Conservation (phyloP, 2,329 filamentous ascomycete species). For the Stemphylium beticola region DNA sequence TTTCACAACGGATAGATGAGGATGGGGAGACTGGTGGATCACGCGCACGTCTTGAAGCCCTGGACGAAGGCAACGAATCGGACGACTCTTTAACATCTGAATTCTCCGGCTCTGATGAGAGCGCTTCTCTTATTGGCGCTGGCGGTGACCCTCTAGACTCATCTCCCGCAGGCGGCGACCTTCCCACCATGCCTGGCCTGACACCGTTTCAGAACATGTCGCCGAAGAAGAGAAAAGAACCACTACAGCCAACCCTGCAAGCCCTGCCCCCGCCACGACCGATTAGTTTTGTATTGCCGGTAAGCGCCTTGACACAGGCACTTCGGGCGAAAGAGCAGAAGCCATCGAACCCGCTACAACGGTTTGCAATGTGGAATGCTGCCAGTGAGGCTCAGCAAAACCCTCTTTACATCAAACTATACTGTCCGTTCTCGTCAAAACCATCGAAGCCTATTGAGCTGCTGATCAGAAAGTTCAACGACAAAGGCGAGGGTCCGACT, state of each 20-base stretch:
- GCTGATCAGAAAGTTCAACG: constrained; percentile 71
- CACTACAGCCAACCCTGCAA: constrained; percentile 59
- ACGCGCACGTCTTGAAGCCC: constrained; percentile 46
- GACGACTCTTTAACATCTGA: constrained; percentile 50
- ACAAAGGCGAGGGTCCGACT: constrained; percentile 72
- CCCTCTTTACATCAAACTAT: constrained; percentile 78
- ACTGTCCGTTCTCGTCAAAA: constrained; percentile 72
- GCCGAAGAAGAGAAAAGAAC: constrained; percentile 65
- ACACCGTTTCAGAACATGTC: constrained; percentile 58
- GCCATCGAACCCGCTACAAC: constrained; percentile 73
- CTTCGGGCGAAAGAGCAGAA: constrained; percentile 75
- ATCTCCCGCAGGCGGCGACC: constrained; percentile 52
- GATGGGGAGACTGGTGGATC: no score
- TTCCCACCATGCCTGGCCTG: constrained; percentile 52
- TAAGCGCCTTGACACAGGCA: constrained; percentile 73
- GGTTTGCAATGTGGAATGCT: constrained; percentile 76
- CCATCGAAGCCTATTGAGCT: constrained; percentile 73
- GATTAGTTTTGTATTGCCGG: constrained; percentile 72
- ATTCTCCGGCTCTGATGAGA: constrained; percentile 60
- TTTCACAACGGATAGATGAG: constrained; percentile 62
- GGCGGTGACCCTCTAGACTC: constrained; percentile 66
- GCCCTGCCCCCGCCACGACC: constrained; percentile 75
- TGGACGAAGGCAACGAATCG: constrained; percentile 50
- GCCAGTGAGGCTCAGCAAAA: constrained; percentile 72
- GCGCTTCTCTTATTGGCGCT: constrained; percentile 71